Evolutionary conservation across 2,329 filamentous ascomycete genomes (phyloP), one percentile per base, ranked within the genome.

Genomic region (Ceratocystis cacaofunesta): DNA sequence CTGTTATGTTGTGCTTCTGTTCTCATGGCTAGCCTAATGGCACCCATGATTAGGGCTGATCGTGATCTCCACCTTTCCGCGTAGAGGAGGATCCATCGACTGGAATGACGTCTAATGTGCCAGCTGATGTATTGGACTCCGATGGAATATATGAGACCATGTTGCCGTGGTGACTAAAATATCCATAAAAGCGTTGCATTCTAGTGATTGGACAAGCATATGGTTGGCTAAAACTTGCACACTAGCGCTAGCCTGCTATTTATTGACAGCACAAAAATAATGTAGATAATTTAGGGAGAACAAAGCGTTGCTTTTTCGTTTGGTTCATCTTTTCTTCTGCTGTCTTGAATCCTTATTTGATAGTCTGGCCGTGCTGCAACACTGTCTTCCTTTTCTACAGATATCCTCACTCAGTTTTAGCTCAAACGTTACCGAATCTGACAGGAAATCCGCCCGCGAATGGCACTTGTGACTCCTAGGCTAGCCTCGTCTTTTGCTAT

Each of bases 221-320:
- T 62, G 44, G 55, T 65, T 61, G 64, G 64, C 64, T 3, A 19
- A 4, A 5, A 3, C 8, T 28, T 19, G 25, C 25, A n/a, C 36
- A 7, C 17, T 44, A 62, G 25, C 25, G n/a, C 36, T 30, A 28
- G 48, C 19, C 17, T 32, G 19, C 43, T 55, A 52, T 65, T 62
- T 65, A 48, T 41, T 65, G 60, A 57, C 57, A 52, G 32, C 60
- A 36, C 12, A 65, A 4, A 22, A 52, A 52, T 41, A 52, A 15
- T 25, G 48, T 25, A 19, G 15, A 50, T 50, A 6, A n/a, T n/a
- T 19, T 32, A 44, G 61, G 12, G 46, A 43, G 22, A 62, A 30
- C 57, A 10, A 32, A 36, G 57, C 64, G 28, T 12, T 6, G 22
- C 43, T 8, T 48, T 19, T n/a, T 48, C 5, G 46, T 10, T 8